A percentile compares a stretch with the other conserved stretches of the same genome.
These are phyloP conservation scores for Ensete ventricosum DNA, from an alignment of 176 grass and related monocot species.

Conservation along the genomic window DNA sequence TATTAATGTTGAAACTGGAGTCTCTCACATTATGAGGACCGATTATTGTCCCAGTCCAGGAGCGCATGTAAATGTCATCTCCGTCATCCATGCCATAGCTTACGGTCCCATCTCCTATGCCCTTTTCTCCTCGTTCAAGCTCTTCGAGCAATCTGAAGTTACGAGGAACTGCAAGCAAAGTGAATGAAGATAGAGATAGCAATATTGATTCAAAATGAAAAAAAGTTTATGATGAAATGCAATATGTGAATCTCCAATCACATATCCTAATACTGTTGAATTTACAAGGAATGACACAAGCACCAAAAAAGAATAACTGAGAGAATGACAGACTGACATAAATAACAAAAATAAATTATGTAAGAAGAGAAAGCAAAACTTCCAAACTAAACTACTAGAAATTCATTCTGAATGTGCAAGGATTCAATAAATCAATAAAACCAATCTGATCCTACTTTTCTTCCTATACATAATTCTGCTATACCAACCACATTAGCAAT, in stretches of 20 bases:
- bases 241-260: neutral
- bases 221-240: neutral
- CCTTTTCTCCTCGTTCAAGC: slow-evolving; percentile 11
- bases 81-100: slow-evolving; percentile 62
- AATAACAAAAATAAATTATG: neutral
- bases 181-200: neutral
- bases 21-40: slow-evolving; percentile 5
- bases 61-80: slow-evolving; percentile 13
- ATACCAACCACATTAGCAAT: neutral
- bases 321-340: neutral
- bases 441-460: neutral
- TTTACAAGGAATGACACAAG: too few relatives aligned
- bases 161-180: slow-evolving; percentile 16
- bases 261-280: neutral
- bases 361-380: neutral
- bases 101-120: slow-evolving; percentile 71
- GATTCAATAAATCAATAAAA: neutral
- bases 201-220: neutral
- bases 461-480: neutral
- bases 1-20: neutral
- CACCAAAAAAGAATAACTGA: neutral
- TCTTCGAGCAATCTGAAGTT: slow-evolving; percentile 36
- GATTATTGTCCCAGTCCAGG: slow-evolving; percentile 9
- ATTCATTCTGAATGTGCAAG: neutral
- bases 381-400: neutral